Evolutionary conservation across 139 green algal genomes (phyloP), one percentile per base, ranked within the genome.

Genomic region (Trebouxia sp.): DNA sequence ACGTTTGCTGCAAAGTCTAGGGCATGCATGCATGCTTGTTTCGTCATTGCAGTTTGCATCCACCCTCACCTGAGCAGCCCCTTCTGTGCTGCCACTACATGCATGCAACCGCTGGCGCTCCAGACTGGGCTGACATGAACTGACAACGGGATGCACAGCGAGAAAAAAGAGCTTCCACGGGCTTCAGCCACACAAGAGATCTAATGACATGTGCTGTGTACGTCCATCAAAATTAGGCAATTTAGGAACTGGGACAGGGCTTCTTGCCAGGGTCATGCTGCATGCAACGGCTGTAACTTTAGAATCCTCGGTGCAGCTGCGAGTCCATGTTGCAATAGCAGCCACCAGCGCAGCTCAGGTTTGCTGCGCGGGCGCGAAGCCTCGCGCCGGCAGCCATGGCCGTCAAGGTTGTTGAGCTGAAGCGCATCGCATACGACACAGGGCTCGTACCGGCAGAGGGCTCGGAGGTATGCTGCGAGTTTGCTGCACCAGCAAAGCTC

Each of bases 401-500:
- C 42, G 41, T 77, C 69, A 77, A 77, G n/a, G 41, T 53, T 24
- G 41, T 38, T 14, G 50, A 50, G 39, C 42, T 80, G 37, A 38
- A 78, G 58, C 32, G 41, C 32, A 51, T 84, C 1, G 55, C 56
- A 48, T 85, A 79, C 35, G 65, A 79, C 28, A 5, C 30, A 20
- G 14, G 20, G 7, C 45, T 79, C 10, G 50, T 79, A 6, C 81
- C 81, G 14, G 51, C 14, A 24, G 75, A 41, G 15, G 81, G 81
- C 37, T 35, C 24, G 8, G 75, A 69, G 24, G 75, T 85, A 5
- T 45, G 53, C 20, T 41, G 48, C 3, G 32, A 62, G n/a, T 47
- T 76, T 37, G 76, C 76, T 50, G 65, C 45, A 38, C 80, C 74
- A 24, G 51, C 74, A 12, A 83, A 83, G 67, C 76, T 77, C 20